These are phyloP conservation scores for Penicillium sp. DNA, from an alignment of 2,329 filamentous ascomycete genomes.

Conservation along the genomic window DNA sequence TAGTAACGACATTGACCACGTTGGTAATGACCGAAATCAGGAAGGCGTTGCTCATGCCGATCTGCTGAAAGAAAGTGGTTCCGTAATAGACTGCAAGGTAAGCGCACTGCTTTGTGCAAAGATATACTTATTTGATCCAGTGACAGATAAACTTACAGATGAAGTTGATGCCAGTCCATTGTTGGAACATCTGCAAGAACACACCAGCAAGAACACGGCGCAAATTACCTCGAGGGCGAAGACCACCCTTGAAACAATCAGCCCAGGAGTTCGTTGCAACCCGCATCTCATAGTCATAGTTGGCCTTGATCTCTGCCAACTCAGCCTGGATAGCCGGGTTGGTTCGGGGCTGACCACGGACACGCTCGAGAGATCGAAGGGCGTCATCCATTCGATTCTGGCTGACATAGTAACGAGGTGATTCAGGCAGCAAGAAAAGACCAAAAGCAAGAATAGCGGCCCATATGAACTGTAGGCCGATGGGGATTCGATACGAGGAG, in stretches of 20 bases:
- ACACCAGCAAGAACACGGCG: slow-evolving; percentile 70
- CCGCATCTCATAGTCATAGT: slow-evolving; percentile 78
- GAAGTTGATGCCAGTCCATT: slow-evolving; percentile 86
- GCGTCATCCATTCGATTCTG: slow-evolving; percentile 69
- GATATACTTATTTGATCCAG: not conserved
- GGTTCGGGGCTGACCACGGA: slow-evolving; percentile 71
- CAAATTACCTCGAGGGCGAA: slow-evolving; percentile 54
- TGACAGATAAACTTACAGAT: slow-evolving; percentile 55
- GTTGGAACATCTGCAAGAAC: slow-evolving; percentile 77
- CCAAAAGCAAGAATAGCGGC: slow-evolving; percentile 54
- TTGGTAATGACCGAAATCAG: slow-evolving; percentile 83
- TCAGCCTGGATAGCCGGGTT: slow-evolving; percentile 77
- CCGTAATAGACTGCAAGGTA: slow-evolving; percentile 66
- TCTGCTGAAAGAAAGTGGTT: slow-evolving; percentile 78
- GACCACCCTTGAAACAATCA: slow-evolving; percentile 67
- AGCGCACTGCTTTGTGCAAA: not conserved
- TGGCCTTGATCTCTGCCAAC: slow-evolving; percentile 82
- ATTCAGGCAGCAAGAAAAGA: slow-evolving; percentile 72
- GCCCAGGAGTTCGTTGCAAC: slow-evolving; percentile 59
- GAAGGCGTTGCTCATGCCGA: slow-evolving; percentile 76
- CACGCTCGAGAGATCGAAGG: slow-evolving; percentile 60
- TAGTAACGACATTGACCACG: slow-evolving; percentile 82
- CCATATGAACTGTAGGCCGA: slow-evolving; percentile 74
- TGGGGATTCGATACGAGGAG: slow-evolving; percentile 63
- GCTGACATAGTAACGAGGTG: slow-evolving; percentile 82